Conservation (phyloP, 2,329 filamentous ascomycete genomes). For the Exophiala dermatitidis region DNA sequence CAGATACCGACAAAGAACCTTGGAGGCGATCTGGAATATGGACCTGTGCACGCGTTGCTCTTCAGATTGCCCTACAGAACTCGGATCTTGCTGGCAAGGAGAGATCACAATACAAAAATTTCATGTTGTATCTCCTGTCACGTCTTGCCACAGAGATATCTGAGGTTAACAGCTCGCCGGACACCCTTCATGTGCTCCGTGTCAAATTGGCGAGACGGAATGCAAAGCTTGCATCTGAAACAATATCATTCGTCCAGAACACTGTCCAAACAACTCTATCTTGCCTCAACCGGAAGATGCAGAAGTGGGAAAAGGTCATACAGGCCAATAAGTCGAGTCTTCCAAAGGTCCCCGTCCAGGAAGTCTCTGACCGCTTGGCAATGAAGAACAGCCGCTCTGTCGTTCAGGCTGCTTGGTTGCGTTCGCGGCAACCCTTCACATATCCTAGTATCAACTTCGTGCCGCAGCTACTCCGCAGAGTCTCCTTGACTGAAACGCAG, state of each 20-base stretch:
- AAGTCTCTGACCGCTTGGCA: not conserved
- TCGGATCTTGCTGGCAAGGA: conserved; percentile 13
- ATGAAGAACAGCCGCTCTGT: conserved; percentile 1
- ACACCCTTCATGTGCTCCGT: conserved; percentile 37
- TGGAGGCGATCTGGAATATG: conserved; percentile 51
- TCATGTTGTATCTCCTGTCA: conserved; percentile 45
- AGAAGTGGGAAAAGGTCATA: conserved; percentile 7
- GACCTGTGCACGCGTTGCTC: conserved; percentile 48
- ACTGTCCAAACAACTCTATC: conserved; percentile 11
- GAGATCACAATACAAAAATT: conserved; percentile 43
- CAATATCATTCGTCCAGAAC: conserved; percentile 7
- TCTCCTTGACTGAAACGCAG: not conserved
- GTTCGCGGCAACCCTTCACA: conserved; percentile 13
- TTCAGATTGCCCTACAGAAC: conserved; percentile 37
- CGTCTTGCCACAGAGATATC: conserved; percentile 31
- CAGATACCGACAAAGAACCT: conserved; percentile 28
- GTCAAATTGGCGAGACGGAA: conserved; percentile 42
- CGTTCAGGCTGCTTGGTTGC: conserved; percentile 3
- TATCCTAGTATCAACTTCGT: conserved; percentile 7
- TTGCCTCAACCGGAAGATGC: conserved; percentile 10
- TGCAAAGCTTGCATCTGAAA: conserved; percentile 35
- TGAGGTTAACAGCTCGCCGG: conserved; percentile 20
- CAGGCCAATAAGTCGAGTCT: conserved; percentile 10
- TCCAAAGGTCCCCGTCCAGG: not conserved
- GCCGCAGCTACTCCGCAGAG: not conserved